Evolutionary conservation across 768 basidiomycete species (phyloP), one percentile per base, ranked within the genome.

Genomic region (Rhodotorula graminis): DNA sequence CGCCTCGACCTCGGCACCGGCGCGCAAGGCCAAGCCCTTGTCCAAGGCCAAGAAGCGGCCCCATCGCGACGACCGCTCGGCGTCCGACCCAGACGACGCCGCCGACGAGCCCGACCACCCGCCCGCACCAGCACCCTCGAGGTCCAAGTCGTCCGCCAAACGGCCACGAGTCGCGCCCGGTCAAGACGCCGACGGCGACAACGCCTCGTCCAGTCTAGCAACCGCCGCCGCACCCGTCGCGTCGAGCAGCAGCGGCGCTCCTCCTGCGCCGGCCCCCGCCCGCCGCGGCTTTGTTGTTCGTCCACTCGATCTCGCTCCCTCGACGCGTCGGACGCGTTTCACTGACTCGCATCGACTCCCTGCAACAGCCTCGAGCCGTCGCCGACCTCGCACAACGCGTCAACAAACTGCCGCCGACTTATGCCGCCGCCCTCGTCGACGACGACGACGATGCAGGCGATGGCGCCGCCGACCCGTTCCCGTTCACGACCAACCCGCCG

Each of bases 401-500:
- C 33, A 65, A 58, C 60, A 71, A 75, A 50, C 73, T 66, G 8
- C 69, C 49, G 19, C 63, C 66, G 10, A 10, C 61, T 27, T 62
- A 58, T 47, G 61, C 67, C 0, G 37, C 70, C 23, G 61, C 63
- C 33, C 63, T 71, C 40, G 66, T 67, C 55, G 70, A 64, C 33
- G 15, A 29, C 4, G 66, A 46, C 12, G 66, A 37, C 52, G 73
- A 64, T 12, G 66, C 64, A 25, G 44, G n/a, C 37, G 73, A 64
- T 18, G 69, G 67, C 25, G 44, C 70, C 40, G 44, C 59, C 11
- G 62, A 27, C 12, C 65, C 73, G 7, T 70, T 74, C 69, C 62
- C 58, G 23, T 74, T 70, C 49, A 67, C 69, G 50, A 74, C 73
- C 1, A 63, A 71, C 49, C 73, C 73, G 29, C 73, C 73, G 0